Evolutionary conservation across 1,284 basidiomycete species (phyloP).

Genomic region (Cryptococcus amylolentus): DNA sequence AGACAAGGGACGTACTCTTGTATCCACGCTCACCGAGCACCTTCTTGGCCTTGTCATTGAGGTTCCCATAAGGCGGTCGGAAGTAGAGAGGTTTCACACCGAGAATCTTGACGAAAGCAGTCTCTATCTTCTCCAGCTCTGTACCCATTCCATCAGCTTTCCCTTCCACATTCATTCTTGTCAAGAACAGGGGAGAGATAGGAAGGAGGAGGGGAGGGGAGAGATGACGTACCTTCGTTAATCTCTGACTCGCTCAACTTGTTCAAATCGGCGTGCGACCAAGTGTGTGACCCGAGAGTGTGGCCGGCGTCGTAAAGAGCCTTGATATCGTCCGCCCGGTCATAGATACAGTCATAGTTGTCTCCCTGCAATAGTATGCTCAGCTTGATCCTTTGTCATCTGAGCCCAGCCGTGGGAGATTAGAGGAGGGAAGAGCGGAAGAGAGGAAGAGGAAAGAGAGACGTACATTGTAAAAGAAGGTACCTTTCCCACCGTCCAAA

Average conservation of each 20-base stretch:
- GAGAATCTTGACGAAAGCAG: slow-evolving; percentile 55
- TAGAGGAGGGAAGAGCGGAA: not conserved
- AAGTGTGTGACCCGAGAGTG: slow-evolving; percentile 58
- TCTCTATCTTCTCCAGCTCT: slow-evolving; percentile 53
- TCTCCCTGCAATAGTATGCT: slow-evolving; percentile 14
- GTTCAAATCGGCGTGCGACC: slow-evolving; percentile 56
- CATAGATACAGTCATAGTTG: slow-evolving; percentile 57
- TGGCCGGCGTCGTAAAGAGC: slow-evolving; percentile 47
- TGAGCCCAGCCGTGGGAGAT: not conserved
- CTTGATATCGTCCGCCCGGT: slow-evolving; percentile 39
- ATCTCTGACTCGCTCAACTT: slow-evolving; percentile 48
- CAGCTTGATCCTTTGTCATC: not conserved
- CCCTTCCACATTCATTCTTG: not conserved
- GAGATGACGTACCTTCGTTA: slow-evolving; percentile 44
- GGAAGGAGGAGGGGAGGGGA: not conserved
- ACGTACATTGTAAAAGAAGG: slow-evolving; percentile 58
- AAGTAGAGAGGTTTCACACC: slow-evolving; percentile 54
- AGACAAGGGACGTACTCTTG: slow-evolving; percentile 30
- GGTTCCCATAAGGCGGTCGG: slow-evolving; percentile 53
- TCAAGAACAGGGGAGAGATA: too few relatives aligned
- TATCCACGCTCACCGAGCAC: slow-evolving; percentile 52
- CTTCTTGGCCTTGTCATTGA: slow-evolving; percentile 55
- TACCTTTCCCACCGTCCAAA: slow-evolving; percentile 54
- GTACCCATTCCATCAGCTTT: slow-evolving; percentile 2
- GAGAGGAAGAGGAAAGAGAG: not conserved